Percentiles rank a stretch among this genome's conserved stretches.
These are phyloP conservation scores for Udeniomyces megalosporus DNA, from an alignment of 768 basidiomycete species.

Conservation along the genomic window DNA sequence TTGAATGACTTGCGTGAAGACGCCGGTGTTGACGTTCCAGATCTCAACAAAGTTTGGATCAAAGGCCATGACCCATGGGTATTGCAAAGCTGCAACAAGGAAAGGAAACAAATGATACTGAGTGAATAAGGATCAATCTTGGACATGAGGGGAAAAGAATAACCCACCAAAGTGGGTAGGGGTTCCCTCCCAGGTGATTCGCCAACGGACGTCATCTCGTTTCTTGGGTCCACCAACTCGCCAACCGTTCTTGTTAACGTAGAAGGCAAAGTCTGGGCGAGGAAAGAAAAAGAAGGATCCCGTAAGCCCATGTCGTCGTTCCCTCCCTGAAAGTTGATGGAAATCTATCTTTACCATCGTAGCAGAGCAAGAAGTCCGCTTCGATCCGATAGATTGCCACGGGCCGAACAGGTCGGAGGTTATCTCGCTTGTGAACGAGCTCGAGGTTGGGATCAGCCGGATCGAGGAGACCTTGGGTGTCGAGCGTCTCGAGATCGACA, in stretches of 20 bases:
- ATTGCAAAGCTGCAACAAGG: constrained; percentile 61
- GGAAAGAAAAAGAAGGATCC: neutral
- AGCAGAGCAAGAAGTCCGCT: constrained; percentile 91
- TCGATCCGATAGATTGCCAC: constrained; percentile 95
- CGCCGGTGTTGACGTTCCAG: constrained; percentile 81
- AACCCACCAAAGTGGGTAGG: constrained; percentile 84
- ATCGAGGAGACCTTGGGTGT: constrained; percentile 89
- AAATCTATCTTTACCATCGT: constrained; percentile 92
- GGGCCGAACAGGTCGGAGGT: constrained; percentile 44
- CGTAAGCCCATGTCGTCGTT: no score
- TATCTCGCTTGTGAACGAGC: constrained; percentile 73
- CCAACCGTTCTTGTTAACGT: constrained; percentile 92
- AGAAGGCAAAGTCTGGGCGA: constrained; percentile 86
- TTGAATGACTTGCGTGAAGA: constrained; percentile 73
- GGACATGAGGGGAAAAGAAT: neutral
- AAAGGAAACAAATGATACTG: neutral
- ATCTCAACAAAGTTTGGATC: constrained; percentile 95
- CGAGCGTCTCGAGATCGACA: constrained; percentile 88
- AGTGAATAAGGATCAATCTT: neutral
- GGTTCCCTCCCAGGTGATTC: constrained; percentile 90
- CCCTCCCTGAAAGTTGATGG: no score
- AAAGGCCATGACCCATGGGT: constrained; percentile 91
- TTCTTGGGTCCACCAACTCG: constrained; percentile 32
- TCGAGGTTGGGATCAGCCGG: constrained; percentile 80
- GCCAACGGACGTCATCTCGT: constrained; percentile 37